Base-by-base conservation (phyloP, 2,329 filamentous ascomycete species). In the Monilinia vaccinii-corymbosi region DNA sequence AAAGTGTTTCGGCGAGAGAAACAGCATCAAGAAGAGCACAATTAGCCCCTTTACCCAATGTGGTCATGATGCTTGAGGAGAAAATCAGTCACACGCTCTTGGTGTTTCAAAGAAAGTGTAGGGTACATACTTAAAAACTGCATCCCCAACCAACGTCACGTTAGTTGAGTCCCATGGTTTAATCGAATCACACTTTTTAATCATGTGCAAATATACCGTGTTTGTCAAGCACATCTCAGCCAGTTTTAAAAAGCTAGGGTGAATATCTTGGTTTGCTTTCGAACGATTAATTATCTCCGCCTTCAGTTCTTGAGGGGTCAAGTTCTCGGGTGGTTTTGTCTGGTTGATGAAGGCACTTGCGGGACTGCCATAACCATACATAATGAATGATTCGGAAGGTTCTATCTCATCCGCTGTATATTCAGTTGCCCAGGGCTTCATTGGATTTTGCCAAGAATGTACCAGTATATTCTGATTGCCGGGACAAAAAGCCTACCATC, bases 11-110 rank as follows among this genome's bases (percentile, higher is more conserved):
- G 18, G 67, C 62, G 10, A 70, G 63, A 45, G 63, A 64, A 11
- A 68, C 49, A 2, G 68, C 67, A 40, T 70, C 68, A n/a, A 69
- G 65, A 11, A 70, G 49, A 2, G 68, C 68, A 52, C 67, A 69
- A 38, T 70, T 70, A 3, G 67, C 67, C 21, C 68, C 68, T 56
- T 68, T 69, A 2, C 66, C 65, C 14, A 70, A 60, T 55, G 66
- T 69, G 0, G 65, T 70, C 18, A 65, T 64, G 32, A 70, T 70
- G 51, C 67, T 69, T 36, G 18, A 55, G 14, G 18, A 13, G 10
- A 18, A 18, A 8, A 21, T 62, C 38, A 65, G 61, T 53, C 46
- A 47, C 18, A 25, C 42, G 34, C 42, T 10, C 9, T 16, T 18
- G 7, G 9, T 11, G 9, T 36, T 21, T 7, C 6, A 10, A 16